Conservation (phyloP, 805 yeast species). For the Candida saitoana region DNA sequence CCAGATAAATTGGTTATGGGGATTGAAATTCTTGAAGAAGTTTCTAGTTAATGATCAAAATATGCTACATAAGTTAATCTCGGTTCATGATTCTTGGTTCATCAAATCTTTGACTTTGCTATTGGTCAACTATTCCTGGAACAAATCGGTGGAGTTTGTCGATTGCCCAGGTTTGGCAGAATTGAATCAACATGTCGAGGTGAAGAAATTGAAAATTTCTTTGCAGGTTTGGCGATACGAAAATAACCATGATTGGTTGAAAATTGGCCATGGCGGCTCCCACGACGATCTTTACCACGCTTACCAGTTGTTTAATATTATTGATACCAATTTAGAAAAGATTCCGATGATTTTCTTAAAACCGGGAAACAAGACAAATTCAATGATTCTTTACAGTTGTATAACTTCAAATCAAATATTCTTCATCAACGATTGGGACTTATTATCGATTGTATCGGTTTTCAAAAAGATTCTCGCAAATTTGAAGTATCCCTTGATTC, state of each 20-base stretch:
- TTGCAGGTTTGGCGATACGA: constrained; percentile 71
- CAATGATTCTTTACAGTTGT: constrained; percentile 46
- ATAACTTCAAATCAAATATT: constrained; percentile 52
- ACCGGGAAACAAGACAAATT: constrained; percentile 50
- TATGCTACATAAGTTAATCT: constrained; percentile 55
- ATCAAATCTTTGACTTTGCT: constrained; percentile 73
- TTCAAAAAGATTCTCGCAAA: constrained; percentile 47
- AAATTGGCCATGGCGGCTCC: neutral
- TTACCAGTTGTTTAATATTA: constrained; percentile 49
- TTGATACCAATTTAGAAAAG: constrained; percentile 38
- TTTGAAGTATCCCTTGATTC: constrained; percentile 52
- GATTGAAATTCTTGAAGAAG: constrained; percentile 48
- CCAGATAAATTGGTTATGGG: constrained; percentile 67
- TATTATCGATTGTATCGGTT: constrained; percentile 46
- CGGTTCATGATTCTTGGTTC: constrained; percentile 91
- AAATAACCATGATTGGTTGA: neutral
- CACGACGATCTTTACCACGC: constrained; percentile 25
- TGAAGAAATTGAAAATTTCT: constrained; percentile 71
- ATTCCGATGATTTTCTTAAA: constrained; percentile 49
- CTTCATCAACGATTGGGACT: constrained; percentile 54
- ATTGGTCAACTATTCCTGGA: constrained; percentile 41
- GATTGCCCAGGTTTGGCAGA: constrained; percentile 51
- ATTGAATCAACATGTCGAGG: constrained; percentile 60
- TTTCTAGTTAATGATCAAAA: constrained; percentile 50
- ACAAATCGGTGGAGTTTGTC: neutral